Conservation (phyloP, 177 flowering plant genomes). For the Vitis hybrid region DNA sequence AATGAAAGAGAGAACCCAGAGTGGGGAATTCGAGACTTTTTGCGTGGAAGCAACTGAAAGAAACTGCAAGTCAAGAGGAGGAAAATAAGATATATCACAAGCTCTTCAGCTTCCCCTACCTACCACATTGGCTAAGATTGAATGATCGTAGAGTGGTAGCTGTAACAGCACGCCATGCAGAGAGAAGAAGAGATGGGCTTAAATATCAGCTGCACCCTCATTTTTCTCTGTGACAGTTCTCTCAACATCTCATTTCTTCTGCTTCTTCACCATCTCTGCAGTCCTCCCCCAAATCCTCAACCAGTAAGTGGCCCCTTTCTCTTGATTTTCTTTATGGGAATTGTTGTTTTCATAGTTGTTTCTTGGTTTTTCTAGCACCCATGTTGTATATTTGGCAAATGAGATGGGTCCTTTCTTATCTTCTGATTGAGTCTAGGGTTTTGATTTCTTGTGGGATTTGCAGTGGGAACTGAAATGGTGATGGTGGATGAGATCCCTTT, state of each 20-base stretch:
- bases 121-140: conserved; percentile 2
- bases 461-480: conserved; percentile 62
- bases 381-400: not conserved
- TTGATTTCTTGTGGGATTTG: conserved; percentile 1
- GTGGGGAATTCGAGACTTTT: too few relatives aligned
- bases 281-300: too few relatives aligned
- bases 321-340: not conserved
- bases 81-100: conserved; percentile 13
- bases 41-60: too few relatives aligned
- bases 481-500: conserved; percentile 76
- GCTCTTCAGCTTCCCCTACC: conserved; percentile 8
- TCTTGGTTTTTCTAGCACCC: too few relatives aligned
- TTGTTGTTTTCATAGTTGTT: too few relatives aligned
- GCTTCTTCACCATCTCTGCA: not conserved
- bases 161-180: not conserved
- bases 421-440: too few relatives aligned
- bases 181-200: not conserved
- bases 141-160: conserved; percentile 3
- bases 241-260: not conserved
- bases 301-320: not conserved
- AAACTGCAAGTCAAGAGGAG: not conserved
- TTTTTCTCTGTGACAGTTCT: not conserved
- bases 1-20: too few relatives aligned
- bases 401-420: not conserved
- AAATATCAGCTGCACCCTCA: not conserved